Evolutionary conservation across 345 rosid species (phyloP), one percentile per base, ranked within the genome.

Genomic region (Populus deltoides): DNA sequence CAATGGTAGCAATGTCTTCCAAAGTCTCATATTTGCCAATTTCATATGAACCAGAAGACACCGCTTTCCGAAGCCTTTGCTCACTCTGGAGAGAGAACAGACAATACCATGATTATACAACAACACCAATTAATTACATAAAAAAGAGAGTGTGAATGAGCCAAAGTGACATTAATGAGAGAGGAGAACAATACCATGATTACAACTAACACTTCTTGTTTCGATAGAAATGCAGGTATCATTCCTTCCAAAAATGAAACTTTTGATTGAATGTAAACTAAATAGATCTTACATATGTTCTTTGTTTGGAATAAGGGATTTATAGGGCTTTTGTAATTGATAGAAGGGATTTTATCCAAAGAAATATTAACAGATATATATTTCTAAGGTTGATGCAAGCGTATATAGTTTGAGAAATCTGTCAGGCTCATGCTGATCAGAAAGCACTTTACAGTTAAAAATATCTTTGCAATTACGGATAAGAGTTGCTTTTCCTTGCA

Each of bases 41-140:
- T 39, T 83, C 84, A 29, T 11, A 62, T 0, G 88, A 81, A 57
- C 80, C 74, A 79, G 80, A 88, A 0, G 89, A 86, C 3, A 78
- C 78, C 17, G 47, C 83, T 82, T 80, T 88, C 27, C 81, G 79
- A 12, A 75, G 83, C 63, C 81, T 74, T 71, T 69, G 83, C 47
- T 83, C 82, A 17, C 70, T 73, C 80, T 85, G 70, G 10, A 71
- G 6, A 5, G 5, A 25, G 45, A 41, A 7, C 1, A 4, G 35
- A 17, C 51, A 33, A 62, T 75, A 18, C 13, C 13, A 2, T 41
- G 45, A 41, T 41, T 41, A 41, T 9, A 41, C 45, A 33, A 39
- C 33, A n/a, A 20, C 15, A 70, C n/a, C 39, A 31, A 24, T 36
- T n/a, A 75, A 47, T 25, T 5, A 22, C 3, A 31, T 9, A 11